Evolutionary conservation across 1,139 yeast species (phyloP), one percentile per base, ranked within the genome.

Genomic region (Candida pseudoviswanathii): DNA sequence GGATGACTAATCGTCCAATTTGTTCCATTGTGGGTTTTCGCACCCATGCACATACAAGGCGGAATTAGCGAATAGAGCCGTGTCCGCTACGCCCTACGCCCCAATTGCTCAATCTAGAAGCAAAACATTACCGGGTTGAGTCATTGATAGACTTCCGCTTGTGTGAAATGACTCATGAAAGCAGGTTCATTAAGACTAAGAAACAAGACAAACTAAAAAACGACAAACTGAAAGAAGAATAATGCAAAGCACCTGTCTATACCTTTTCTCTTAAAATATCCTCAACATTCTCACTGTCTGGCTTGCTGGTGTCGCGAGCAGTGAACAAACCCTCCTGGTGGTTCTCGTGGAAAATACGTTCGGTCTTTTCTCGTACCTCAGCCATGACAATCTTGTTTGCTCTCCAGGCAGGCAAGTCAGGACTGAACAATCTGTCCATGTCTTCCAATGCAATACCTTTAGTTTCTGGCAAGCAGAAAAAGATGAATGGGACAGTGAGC

Each of bases 361-460:
- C 57, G n/a, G 64, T 57, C 41, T 62, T 64, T 22, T 53, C 52
- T 54, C 61, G 56, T 6, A 63, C 60, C 39, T 56, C 56, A 2
- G 48, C 50, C 49, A 68, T 58, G 5, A 69, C 69, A 47, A 59
- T 48, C 37, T 53, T 47, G 53, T 70, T 70, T 9, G 74, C 74
- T 45, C 58, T 58, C 47, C 64, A 57, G 16, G 73, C 71, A 2
- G 71, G 70, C 16, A 66, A 54, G 21, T 56, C 51, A 27, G 59
- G 52, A 50, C 61, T 62, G 48, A 73, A 74, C 49, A 75, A 64
- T 55, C 63, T 65, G 57, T 74, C 78, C 78, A 75, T 74, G 55
- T 73, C 75, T 58, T 75, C 80, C 62, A 72, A 67, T 0, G 77
- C 69, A 49, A 72, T 68, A 21, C 77, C 76, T 54, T 67, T 71